Percentiles rank a stretch among this genome's conserved stretches.
These are phyloP conservation scores for Yamadazyma olivae DNA, from an alignment of 805 yeast genomes.

Conservation along the genomic window DNA sequence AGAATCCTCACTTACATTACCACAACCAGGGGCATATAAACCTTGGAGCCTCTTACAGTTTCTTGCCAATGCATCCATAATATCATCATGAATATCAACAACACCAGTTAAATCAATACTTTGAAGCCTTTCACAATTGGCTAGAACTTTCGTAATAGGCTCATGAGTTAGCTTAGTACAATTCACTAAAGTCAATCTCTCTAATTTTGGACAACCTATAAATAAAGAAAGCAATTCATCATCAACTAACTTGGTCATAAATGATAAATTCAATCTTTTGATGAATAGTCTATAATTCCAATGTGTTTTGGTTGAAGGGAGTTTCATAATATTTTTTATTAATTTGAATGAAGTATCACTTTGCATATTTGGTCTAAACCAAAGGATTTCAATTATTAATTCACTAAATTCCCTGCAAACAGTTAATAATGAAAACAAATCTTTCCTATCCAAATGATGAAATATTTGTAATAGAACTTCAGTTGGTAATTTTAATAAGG, in stretches of 20 bases:
- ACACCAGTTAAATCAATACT: slow-evolving; percentile 88
- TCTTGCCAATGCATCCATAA: slow-evolving; percentile 63
- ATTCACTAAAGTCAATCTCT: slow-evolving; percentile 80
- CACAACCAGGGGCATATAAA: slow-evolving; percentile 83
- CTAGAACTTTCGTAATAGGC: slow-evolving; percentile 61
- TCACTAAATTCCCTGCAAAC: slow-evolving; percentile 83
- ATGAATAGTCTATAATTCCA: slow-evolving; percentile 70
- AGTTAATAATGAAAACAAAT: slow-evolving; percentile 58
- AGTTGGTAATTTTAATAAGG: slow-evolving; percentile 49
- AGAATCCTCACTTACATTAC: slow-evolving; percentile 63
- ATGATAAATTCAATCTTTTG: slow-evolving; percentile 75
- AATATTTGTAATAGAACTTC: slow-evolving; percentile 65
- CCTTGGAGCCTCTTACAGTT: slow-evolving; percentile 83
- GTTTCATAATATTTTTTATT: slow-evolving; percentile 53
- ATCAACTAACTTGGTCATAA: slow-evolving; percentile 64
- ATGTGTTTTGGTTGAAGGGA: slow-evolving; percentile 45
- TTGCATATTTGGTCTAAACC: slow-evolving; percentile 82
- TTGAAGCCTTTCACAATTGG: slow-evolving; percentile 67
- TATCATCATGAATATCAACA: slow-evolving; percentile 58
- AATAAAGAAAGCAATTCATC: slow-evolving; percentile 62
- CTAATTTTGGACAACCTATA: slow-evolving; percentile 70
- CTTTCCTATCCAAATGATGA: slow-evolving; percentile 61
- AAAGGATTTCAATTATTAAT: slow-evolving; percentile 71
- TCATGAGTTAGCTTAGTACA: slow-evolving; percentile 62
- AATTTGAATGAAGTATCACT: slow-evolving; percentile 46